These are phyloP conservation scores for Pythium sukuiense DNA, from an alignment of 352 stramenopile species.

Conservation along the genomic window DNA sequence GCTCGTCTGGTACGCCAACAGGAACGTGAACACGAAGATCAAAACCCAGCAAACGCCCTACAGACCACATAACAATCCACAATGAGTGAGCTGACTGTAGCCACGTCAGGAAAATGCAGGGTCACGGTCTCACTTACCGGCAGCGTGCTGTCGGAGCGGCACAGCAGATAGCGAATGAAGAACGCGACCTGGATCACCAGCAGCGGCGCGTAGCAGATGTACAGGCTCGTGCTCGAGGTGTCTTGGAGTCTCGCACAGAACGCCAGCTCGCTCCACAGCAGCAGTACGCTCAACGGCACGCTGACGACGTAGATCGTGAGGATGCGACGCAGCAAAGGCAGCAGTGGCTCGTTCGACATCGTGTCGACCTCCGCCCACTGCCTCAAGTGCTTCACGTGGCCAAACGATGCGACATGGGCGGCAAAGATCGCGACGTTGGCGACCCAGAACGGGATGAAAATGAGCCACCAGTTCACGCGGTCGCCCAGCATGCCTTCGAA, in stretches of 20 bases:
- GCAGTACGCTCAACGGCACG: constrained; percentile 61
- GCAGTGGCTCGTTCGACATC: constrained; percentile 80
- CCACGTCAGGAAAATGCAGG: too few species aligned
- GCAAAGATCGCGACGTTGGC: constrained; percentile 61
- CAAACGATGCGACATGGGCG: constrained; percentile 62
- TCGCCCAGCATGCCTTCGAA: constrained; percentile 67
- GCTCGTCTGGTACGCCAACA: constrained; percentile 79
- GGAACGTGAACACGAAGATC: constrained; percentile 74
- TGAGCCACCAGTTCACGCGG: constrained; percentile 76
- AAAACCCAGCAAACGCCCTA: constrained; percentile 80
- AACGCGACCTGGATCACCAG: constrained; percentile 84
- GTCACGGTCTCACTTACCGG: constrained; percentile 41
- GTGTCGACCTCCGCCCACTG: constrained; percentile 77
- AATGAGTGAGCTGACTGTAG: background rate
- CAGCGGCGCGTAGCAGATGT: constrained; percentile 76
- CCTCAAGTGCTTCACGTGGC: constrained; percentile 63
- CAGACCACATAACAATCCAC: constrained; percentile 5
- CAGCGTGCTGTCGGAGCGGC: constrained; percentile 70
- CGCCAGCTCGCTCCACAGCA: constrained; percentile 82
- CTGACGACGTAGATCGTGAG: constrained; percentile 76
- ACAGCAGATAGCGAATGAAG: constrained; percentile 80
- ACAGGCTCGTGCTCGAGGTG: constrained; percentile 52
- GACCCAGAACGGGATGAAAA: constrained; percentile 82
- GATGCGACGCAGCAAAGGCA: constrained; percentile 74
- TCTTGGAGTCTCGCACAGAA: constrained; percentile 77